These are phyloP conservation scores for Aspergillus carbonarius DNA, from an alignment of 2,329 filamentous ascomycete genomes.

Conservation along the genomic window DNA sequence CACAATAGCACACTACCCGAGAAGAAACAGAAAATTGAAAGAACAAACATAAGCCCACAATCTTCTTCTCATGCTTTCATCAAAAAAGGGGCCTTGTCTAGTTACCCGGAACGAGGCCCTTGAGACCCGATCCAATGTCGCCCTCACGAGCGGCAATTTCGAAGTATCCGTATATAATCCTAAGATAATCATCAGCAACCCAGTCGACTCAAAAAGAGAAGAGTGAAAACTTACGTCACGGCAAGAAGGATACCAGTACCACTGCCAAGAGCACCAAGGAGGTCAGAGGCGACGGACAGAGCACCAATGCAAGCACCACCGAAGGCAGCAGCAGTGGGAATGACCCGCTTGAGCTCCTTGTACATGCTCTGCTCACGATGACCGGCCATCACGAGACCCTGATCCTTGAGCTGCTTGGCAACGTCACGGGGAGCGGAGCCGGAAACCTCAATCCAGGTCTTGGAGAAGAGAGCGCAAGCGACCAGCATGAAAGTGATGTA, in stretches of 20 bases:
- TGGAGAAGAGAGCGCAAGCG: constrained; percentile 97
- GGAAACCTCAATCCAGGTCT: constrained; percentile 99
- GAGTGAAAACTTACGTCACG: constrained; percentile 75
- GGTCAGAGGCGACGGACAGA: constrained; percentile 90
- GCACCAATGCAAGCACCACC: constrained; percentile 99
- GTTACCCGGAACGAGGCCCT: constrained; percentile 60
- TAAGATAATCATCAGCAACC: constrained; percentile 44
- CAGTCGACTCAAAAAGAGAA: not conserved
- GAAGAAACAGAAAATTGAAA: constrained; percentile 26
- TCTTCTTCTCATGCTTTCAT: constrained; percentile 35
- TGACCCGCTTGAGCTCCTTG: constrained; percentile 99
- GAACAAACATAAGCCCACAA: constrained; percentile 25
- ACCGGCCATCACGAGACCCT: constrained; percentile 98
- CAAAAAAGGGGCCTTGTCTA: constrained; percentile 32
- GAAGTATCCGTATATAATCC: constrained; percentile 99
- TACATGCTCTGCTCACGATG: constrained; percentile 99
- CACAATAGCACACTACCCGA: constrained; percentile 30
- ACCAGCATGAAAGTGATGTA: constrained; percentile 98
- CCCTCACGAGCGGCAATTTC: constrained; percentile 99
- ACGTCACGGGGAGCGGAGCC: constrained; percentile 97
- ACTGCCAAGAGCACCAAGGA: constrained; percentile 91
- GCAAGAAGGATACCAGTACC: constrained; percentile 97
- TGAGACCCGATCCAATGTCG: constrained; percentile 74
- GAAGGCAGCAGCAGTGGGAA: constrained; percentile 95
- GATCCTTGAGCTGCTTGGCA: constrained; percentile 99